Evolutionary conservation across 2,329 filamentous ascomycete genomes (phyloP), one percentile per base, ranked within the genome.

Genomic region (Dryadomyces quercivorus): DNA sequence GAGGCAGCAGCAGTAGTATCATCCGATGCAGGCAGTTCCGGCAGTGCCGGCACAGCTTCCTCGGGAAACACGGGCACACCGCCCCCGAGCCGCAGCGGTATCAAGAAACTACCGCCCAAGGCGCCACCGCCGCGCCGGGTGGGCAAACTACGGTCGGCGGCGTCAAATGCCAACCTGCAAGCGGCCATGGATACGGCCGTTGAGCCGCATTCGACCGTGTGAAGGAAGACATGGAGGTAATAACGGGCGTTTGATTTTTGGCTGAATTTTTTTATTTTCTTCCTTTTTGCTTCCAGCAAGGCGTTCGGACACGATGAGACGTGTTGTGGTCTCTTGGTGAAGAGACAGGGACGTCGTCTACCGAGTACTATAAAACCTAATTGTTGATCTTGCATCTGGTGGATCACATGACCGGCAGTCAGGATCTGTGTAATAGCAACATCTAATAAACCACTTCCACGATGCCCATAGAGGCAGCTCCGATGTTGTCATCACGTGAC

Each of bases 61-160:
- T 13, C 26, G 26, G 26, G 4, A 31, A 31, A 31, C 26, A 8
- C 26, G 4, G 26, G 26, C 5, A 43, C 45, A 3, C 38, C 38
- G 26, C n/a, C 45, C 2, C 8, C 21, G 13, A 21, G 21, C 12
- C 20, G 45, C 31, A 50, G 45, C 26, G 48, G 51, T 18, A 43
- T 52, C 51, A 62, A 62, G 51, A 61, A 61, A 46, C 53, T 61
- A 42, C 59, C 59, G n/a, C 59, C 61, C 0, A 62, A 62, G 20
- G 57, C 58, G 10, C 61, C 61, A 10, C 61, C 61, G 1, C 61
- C 61, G 4, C 56, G 61, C 5, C 59, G 61, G 2, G 56, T 36
- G 5, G 57, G 57, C 1, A 53, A 59, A 8, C 47, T 60, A 16
- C 56, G 52, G 49, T 55, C 57, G 40, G 53, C 60, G 1, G 56